Evolutionary conservation across 1,139 yeast genomes (phyloP), one percentile per base, ranked within the genome.

Genomic region (Scheffersomyces insectosa): DNA sequence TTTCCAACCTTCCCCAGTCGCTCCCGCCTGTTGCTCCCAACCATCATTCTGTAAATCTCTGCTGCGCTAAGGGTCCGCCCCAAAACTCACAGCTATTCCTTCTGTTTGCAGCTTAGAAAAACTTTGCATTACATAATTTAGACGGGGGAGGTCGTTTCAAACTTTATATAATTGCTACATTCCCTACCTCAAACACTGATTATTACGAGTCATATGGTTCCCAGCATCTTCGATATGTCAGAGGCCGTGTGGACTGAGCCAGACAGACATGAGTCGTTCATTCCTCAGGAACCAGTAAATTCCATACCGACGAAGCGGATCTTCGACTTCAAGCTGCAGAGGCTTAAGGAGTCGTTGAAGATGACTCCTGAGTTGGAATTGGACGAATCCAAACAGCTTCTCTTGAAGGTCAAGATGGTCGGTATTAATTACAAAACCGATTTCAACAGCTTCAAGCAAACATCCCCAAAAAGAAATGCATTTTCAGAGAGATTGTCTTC

Each of bases 301-400:
- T 40, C 48, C n/a, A 49, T 66, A 5, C 70, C 72, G 6, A 59
- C 56, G 9, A 66, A 66, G 43, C 64, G 70, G 51, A 52, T 64
- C 48, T 65, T 54, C 41, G 66, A 67, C 44, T 52, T 56, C 33
- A 43, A 49, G 20, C 38, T 48, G 15, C 42, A 41, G n/a, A 44
- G 53, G 36, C 42, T 70, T 13, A 51, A 60, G 20, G 70, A 69
- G 43, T 43, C 58, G 6, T 64, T 70, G 10, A 66, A 64, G 45
- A 55, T 67, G 16, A 66, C 66, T 15, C 52, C 56, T 37, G 71
- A 66, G 39, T 57, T 61, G 31, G 55, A 53, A 10, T 38, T 48
- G 13, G 33, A 45, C 23, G 43, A 51, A 9, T 51, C 49, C 32
- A 56, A 62, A 33, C 70, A 63, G 40, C 51, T 63, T 8, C 44